phyloP scores from a whole-genome alignment of 2,329 filamentous ascomycete genomes.

The Claviceps fusiformis region DNA sequence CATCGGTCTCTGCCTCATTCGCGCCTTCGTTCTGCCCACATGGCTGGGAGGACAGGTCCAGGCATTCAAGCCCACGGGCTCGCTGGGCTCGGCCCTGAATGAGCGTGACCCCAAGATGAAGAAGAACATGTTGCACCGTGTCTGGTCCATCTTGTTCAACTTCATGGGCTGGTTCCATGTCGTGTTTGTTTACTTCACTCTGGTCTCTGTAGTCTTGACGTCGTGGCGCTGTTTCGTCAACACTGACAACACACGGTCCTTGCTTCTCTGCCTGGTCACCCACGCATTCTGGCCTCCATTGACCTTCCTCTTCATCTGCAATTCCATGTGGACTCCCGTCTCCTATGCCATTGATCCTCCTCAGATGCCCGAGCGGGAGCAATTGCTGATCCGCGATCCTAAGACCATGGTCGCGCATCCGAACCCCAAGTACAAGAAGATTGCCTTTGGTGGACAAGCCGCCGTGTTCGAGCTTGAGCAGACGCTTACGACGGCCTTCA shows the following conservation, averaged over 20 bases:
- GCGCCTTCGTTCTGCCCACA: slow-evolving; percentile 41
- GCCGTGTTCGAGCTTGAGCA: slow-evolving; percentile 44
- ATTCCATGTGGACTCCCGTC: slow-evolving; percentile 44
- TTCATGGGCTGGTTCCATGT: slow-evolving; percentile 44
- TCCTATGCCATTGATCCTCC: slow-evolving; percentile 49
- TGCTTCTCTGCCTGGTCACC: slow-evolving; percentile 40
- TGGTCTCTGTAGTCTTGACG: slow-evolving; percentile 35
- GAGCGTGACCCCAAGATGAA: slow-evolving; percentile 40
- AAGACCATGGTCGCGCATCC: slow-evolving; percentile 42
- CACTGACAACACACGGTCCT: slow-evolving; percentile 22
- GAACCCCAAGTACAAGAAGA: slow-evolving; percentile 36
- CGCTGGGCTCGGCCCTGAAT: slow-evolving; percentile 39
- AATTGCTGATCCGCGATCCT: slow-evolving; percentile 39
- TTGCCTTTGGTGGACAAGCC: slow-evolving; percentile 38
- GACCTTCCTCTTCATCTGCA: slow-evolving; percentile 41
- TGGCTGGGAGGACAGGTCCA: slow-evolving; percentile 46
- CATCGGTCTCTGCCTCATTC: slow-evolving; percentile 42
- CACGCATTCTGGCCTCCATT: slow-evolving; percentile 50
- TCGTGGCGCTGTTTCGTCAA: slow-evolving; percentile 35
- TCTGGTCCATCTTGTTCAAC: slow-evolving; percentile 41
- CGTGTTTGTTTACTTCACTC: slow-evolving; percentile 37
- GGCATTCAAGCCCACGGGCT: slow-evolving; percentile 48
- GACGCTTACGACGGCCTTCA: slow-evolving; percentile 35
- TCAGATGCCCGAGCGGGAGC: slow-evolving; percentile 40
- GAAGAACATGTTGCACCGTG: slow-evolving; percentile 37